Conservation (phyloP, 495 filamentous ascomycete genomes). For the Paragyromitra xinjiangensis region DNA sequence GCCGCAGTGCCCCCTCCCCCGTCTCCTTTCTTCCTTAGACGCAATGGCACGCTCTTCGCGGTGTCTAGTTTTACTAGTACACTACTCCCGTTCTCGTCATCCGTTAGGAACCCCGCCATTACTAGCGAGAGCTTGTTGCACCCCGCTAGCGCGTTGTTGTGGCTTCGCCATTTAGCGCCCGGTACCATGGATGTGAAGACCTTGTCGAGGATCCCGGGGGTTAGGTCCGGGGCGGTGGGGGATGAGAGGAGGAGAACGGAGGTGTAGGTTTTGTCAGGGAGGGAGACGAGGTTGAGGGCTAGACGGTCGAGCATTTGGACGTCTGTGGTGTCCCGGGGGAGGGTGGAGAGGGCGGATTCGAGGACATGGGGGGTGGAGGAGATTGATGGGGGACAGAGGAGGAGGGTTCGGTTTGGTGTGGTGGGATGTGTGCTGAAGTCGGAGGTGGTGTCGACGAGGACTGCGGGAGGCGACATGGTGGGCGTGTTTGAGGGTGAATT, state of each 20-base stretch:
- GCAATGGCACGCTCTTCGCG: conserved; percentile 74
- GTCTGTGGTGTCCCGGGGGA: conserved; percentile 79
- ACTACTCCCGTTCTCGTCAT: conserved; percentile 60
- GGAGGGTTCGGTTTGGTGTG: conserved; percentile 65
- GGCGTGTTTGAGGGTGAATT: conserved; percentile 3
- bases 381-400: conserved; percentile 78
- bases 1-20: conserved; percentile 53
- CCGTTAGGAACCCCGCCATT: conserved; percentile 77
- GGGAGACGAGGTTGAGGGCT: conserved; percentile 78
- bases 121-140: conserved; percentile 74
- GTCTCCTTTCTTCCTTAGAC: conserved; percentile 72
- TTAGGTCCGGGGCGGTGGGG: conserved; percentile 67
- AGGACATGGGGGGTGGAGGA: conserved; percentile 72
- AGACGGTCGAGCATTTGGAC: conserved; percentile 98
- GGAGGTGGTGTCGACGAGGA: conserved; percentile 61
- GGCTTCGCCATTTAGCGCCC: conserved; percentile 71
- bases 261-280: conserved; percentile 82
- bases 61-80: conserved; percentile 77
- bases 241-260: conserved; percentile 83
- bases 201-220: conserved; percentile 69
- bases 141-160: conserved; percentile 57
- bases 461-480: conserved; percentile 59
- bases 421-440: conserved; percentile 60
- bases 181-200: conserved; percentile 73
- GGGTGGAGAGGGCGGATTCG: conserved; percentile 66